Evolutionary conservation across 192 early-diverging fungal genomes (phyloP), one percentile per base, ranked within the genome.

Genomic region (Physocladia obscura): DNA sequence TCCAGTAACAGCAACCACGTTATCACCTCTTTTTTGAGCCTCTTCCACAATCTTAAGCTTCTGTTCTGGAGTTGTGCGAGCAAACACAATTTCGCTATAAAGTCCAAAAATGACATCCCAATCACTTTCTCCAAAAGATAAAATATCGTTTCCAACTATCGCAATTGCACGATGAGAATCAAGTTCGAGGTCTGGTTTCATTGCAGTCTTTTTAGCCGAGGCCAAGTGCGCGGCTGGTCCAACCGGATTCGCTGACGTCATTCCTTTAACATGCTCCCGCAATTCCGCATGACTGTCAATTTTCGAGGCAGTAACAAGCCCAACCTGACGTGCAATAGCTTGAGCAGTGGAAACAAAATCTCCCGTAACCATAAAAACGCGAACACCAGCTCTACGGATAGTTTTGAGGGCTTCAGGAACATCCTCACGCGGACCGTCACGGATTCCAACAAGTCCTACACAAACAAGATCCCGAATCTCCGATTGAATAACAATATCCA

Each of bases 1-100:
- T 29, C 96, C 96, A 32, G 96, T 98, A 0, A 98, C 94, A 0
- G 96, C 93, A 0, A 98, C 96, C n/a, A 44, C 40, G 64, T 91
- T 90, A 73, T 97, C 93, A 49, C 92, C 91, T 62, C 92, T 77
- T 34, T 52, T 26, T 31, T 82, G 79, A 6, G 94, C 83, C 17
- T 82, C 79, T 44, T 78, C 76, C 15, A 95, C 92, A 60, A 96
- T 83, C 57, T 92, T 86, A 49, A 90, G 91, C 85, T 97, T 97
- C 76, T 95, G 93, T 62, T 85, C 81, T 36, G 94, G 94, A 44
- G 91, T 91, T 52, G 89, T 90, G 2, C 94, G 88, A 4, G 94
- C 93, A 63, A 97, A 80, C 2, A 97, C 93, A 86, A 67, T 34
- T 74, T 52, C 13, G 84, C 82, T 13, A 83, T 62, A 37, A 84